Base-by-base conservation (phyloP, 2,329 filamentous ascomycete genomes). In the Ophiocordyceps camponoti-saundersi region DNA sequence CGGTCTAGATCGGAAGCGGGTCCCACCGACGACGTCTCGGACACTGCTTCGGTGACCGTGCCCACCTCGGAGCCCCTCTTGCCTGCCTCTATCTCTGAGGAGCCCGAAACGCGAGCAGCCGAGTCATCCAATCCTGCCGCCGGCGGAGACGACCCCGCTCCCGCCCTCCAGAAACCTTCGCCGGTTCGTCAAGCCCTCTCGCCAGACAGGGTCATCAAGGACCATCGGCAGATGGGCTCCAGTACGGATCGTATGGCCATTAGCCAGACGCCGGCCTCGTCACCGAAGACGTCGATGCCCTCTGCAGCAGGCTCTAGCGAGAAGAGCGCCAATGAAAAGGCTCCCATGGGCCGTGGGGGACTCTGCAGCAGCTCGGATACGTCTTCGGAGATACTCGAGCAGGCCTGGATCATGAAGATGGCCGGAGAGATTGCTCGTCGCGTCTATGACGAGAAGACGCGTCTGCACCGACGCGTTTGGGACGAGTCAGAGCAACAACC, bases 321-420 rank as follows among this genome's bases (percentile, higher is more conserved):
- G 47, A 59, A 62, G 45, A 59, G 54, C 46, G 50, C 55, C 18
- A 53, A 55, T 45, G 59, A 61, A 47, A 59, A 63, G 46, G 58
- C 54, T 36, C 53, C 53, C 16, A 45, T 53, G 52, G 55, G 45
- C 51, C 57, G 56, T 49, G 64, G 59, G 53, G 55, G 56, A 58
- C 60, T 49, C 56, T 53, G 53, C 32, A 49, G 53, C 21, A 52
- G 53, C 46, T 72, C 70, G 1, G 73, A 76, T 30, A 69, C 66
- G 6, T 70, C 72, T 13, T 74, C 74, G 0, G 70, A 73, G 26
- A 85, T 87, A 44, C 68, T 86, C 23, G 83, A 88, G 59, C 82
- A 87, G 61, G 85, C 85, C 3, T 92, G 85, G 84, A 83, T 92
- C 65, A 79, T 82, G 68, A 92, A 95, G 68, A 92, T 98, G 77